Conservation (phyloP, 106 monocot species). For the Acanthochlamys bracteata region DNA sequence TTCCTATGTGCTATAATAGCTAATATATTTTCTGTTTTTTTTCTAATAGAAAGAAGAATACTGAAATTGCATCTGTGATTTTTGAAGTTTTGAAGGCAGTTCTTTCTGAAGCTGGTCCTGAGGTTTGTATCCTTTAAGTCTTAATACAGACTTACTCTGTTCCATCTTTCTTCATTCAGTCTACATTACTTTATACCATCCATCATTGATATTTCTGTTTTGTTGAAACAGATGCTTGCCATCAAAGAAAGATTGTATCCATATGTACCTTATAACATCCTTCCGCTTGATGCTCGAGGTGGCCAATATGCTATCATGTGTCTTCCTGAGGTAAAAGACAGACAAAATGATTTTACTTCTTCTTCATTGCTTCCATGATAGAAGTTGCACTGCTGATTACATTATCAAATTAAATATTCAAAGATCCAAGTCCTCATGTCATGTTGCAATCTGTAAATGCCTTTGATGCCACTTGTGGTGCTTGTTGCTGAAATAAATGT, state of each 20-base stretch:
- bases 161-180: not conserved
- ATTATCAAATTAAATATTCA: no score
- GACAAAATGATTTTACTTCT: no score
- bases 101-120: conserved; percentile 30
- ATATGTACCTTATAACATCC: conserved; percentile 54
- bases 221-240: not conserved
- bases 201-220: not conserved
- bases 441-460: no score
- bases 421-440: no score
- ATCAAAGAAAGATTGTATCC: conserved; percentile 17
- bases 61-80: conserved; percentile 34
- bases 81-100: conserved; percentile 50
- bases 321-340: conserved; percentile 51
- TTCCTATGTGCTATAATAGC: no score
- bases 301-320: conserved; percentile 50
- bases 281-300: conserved; percentile 53
- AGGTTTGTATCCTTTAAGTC: conserved; percentile 24
- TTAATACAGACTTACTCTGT: conserved; percentile 2
- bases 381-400: no score
- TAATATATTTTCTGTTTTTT: no score
- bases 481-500: not conserved
- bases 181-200: not conserved
- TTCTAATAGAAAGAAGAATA: no score
- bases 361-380: no score
- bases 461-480: not conserved